Evolutionary conservation across 1,139 yeast species (phyloP), one percentile per base, ranked within the genome.

Genomic region (Hyphopichia wangnamkhiaoensis): DNA sequence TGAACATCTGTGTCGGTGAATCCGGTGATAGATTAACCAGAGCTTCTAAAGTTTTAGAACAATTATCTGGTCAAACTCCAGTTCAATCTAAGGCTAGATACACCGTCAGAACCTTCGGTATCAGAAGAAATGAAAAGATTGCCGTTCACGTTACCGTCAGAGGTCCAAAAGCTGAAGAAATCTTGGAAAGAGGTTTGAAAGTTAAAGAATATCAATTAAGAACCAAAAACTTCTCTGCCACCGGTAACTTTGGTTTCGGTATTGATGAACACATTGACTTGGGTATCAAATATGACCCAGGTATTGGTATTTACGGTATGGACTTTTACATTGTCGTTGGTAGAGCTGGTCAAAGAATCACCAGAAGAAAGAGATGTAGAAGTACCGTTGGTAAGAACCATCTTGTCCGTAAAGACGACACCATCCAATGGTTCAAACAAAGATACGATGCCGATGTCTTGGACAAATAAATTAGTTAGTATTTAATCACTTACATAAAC

Each of bases 181-280:
- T 93, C 79, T 84, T 93, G 71, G 99, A 93, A 84, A 89, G 99
- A 82, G 99, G 98, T 71, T 84, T 93, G 68, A 93, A 93, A 84
- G 99, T 93, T 72, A 93, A 91, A 84, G 99, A 93, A 83, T 93
- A 90, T 81, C 98, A 93, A 80, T 88, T 93, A 73, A 84, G 77
- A 71, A 77, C 78, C 71, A 87, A 76, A 74, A 93, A 93, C 94
- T 93, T 93, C 82, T 89, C 97, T 64, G 89, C 82, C 61, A 91
- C 98, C 68, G 99, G 99, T 79, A 94, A 93, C 97, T 93, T 93
- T 68, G 99, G 98, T 81, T 93, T 93, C 85, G 99, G 99, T 86
- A 83, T 93, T 71, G 89, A 88, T 64, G 99, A 93, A 83, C 99
- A 93, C 85, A 93, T 93, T 68, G 99, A 93, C 76, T 85, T 93